Evolutionary conservation across 345 rosid genomes (phyloP).

Genomic region (Psidium friedrichsthalianum): DNA sequence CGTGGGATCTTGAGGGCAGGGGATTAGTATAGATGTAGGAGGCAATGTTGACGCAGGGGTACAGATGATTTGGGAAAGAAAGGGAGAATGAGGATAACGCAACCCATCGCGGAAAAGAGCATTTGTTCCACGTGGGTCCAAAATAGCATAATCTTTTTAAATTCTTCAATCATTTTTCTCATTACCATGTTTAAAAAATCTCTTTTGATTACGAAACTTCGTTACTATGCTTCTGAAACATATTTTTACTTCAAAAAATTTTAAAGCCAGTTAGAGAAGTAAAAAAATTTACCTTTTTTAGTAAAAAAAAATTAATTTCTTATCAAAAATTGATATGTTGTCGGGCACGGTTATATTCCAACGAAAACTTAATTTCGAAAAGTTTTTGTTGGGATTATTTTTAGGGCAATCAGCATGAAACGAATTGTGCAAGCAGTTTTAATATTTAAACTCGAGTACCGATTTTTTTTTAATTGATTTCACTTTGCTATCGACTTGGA

Average conservation of each 20-base stretch:
- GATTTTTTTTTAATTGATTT: background rate
- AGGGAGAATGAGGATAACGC: background rate
- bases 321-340: too few species aligned
- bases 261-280: too few species aligned
- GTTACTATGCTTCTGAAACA: too few species aligned
- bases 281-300: too few species aligned
- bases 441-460: background rate
- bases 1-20: background rate
- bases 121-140: background rate
- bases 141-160: background rate
- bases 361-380: background rate
- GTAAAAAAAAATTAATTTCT: too few species aligned
- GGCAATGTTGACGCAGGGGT: background rate
- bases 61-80: background rate
- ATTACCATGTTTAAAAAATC: background rate
- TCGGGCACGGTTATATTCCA: fast-evolving
- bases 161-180: background rate
- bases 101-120: background rate
- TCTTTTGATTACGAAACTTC: too few species aligned
- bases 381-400: background rate
- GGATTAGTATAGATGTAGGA: background rate
- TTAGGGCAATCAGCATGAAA: background rate
- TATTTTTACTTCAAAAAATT: too few species aligned
- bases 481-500: background rate
- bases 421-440: background rate